Evolutionary conservation across 345 rosid genomes (phyloP), one percentile per base, ranked within the genome.

Genomic region (Rhizophora mangle): DNA sequence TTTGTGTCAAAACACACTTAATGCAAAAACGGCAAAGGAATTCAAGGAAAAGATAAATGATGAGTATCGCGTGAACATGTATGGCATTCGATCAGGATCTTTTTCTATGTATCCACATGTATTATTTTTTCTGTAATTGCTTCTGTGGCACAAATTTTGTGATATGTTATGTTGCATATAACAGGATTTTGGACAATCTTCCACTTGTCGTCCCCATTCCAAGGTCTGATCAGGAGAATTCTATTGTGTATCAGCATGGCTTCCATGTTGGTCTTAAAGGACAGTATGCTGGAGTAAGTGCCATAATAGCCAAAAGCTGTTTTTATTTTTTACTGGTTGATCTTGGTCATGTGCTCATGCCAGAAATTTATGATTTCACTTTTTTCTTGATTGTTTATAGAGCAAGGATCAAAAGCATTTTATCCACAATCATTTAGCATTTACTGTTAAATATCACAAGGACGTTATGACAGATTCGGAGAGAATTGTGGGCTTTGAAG

Each of bases 401-500:
- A 86, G 75, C 69, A 88, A 88, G 68, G 97, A 89, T 71, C 88
- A 84, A 53, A 93, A 88, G 70, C 88, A 88, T 79, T 93, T 93
- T 68, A 83, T 93, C 72, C 82, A 93, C 82, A 93, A 93, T 55
- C 98, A 93, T 78, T 76, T 91, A 63, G 63, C 89, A 24, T 91
- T 93, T 64, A 87, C 85, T 20, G 89, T 93, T 74, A 88, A 82
- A 64, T 88, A 65, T 77, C 98, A 93, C 80, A 85, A 80, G 82
- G 96, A 93, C 75, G 58, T 68, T 54, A 78, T 57, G 71, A 75
- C 85, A 2, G 89, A 89, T 70, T 63, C 88, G 15, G 82, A 96
- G 18, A 86, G 96, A 71, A 91, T 93, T 61, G 96, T 93, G 1
- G 98, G 98, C 6, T 93, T 93, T 83, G 98, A 93, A 72, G 96